Percentiles rank a stretch among this genome's conserved stretches.
Evolutionary conservation across 1,284 basidiomycete species (phyloP).

Genomic region (Chalciporus sp.): DNA sequence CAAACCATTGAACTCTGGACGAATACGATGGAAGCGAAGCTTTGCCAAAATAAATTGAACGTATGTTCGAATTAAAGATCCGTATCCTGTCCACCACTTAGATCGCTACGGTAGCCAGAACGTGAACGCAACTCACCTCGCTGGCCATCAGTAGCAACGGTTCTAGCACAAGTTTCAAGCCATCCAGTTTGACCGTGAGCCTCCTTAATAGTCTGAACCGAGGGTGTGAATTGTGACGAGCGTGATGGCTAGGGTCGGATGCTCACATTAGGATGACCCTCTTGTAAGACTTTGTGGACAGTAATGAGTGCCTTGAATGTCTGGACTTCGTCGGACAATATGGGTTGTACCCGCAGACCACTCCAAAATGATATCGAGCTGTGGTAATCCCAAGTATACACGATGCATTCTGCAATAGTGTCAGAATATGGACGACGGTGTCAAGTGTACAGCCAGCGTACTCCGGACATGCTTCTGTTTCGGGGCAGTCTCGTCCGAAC

Average conservation of each 20-base stretch:
- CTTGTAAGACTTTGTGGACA: slow-evolving; percentile 94
- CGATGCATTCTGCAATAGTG: slow-evolving; percentile 78
- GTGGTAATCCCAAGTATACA: slow-evolving; percentile 98
- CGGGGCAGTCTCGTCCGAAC: slow-evolving; percentile 87
- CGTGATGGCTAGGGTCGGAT: background rate
- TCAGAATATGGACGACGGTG: slow-evolving; percentile 15
- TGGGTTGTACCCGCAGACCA: slow-evolving; percentile 91
- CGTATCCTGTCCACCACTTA: slow-evolving; percentile 67
- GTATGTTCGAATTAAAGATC: slow-evolving; percentile 89
- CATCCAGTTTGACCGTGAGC: slow-evolving; percentile 95
- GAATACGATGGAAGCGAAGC: slow-evolving; percentile 89
- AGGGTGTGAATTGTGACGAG: slow-evolving; percentile 15
- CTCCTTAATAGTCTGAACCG: slow-evolving; percentile 84
- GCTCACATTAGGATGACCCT: slow-evolving; percentile 90
- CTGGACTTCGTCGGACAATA: slow-evolving; percentile 92
- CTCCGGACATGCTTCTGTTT: slow-evolving; percentile 98
- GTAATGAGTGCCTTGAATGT: slow-evolving; percentile 96
- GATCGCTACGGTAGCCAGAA: background rate
- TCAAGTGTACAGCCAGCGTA: slow-evolving; percentile 47
- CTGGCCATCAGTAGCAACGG: slow-evolving; percentile 77
- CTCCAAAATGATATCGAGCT: slow-evolving; percentile 98
- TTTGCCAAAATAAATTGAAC: slow-evolving; percentile 95
- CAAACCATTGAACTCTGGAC: slow-evolving; percentile 94
- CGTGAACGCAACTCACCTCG: slow-evolving; percentile 55
- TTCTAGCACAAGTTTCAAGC: slow-evolving; percentile 93